Percentiles rank a stretch among this genome's conserved stretches.
Conservation (phyloP, 257 asterid species). For the Solanum okadae region DNA sequence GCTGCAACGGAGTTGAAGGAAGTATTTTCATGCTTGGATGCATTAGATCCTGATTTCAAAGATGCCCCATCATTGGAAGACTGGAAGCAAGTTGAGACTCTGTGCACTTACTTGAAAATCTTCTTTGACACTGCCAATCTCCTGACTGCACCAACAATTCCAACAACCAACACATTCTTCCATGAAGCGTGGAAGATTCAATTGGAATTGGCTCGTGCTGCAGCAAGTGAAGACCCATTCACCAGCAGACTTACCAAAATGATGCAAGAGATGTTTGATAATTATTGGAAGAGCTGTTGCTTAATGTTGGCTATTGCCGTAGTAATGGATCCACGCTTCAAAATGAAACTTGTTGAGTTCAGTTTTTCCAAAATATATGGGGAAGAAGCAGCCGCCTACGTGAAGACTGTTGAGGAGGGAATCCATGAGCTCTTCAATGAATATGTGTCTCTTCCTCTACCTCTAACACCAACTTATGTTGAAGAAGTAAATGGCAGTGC, state of each 20-base stretch:
- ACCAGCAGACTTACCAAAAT: conserved; percentile 41
- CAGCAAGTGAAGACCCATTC: conserved; percentile 57
- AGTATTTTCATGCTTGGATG: conserved; percentile 78
- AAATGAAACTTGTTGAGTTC: conserved; percentile 86
- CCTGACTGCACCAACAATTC: conserved; percentile 36
- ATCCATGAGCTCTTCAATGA: conserved; percentile 83
- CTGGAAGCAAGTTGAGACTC: conserved; percentile 66
- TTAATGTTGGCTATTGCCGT: conserved; percentile 77
- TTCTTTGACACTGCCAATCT: conserved; percentile 74
- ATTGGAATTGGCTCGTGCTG: conserved; percentile 69
- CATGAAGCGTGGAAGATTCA: conserved; percentile 98
- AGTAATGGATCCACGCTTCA: conserved; percentile 96
- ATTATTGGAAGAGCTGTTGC: conserved; percentile 77
- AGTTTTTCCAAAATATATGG: conserved; percentile 76
- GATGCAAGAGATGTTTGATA: conserved; percentile 75
- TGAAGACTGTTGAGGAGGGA: conserved; percentile 67
- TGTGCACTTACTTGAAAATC: conserved; percentile 56
- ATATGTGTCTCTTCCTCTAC: conserved; percentile 58
- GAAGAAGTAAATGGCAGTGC: conserved; percentile 52
- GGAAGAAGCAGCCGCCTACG: conserved; percentile 50
- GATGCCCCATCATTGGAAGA: conserved; percentile 53
- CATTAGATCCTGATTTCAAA: conserved; percentile 68
- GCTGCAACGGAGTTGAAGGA: conserved; percentile 79
- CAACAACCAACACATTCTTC: conserved; percentile 74
- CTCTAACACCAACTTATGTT: conserved; percentile 38